Evolutionary conservation across 345 rosid species (phyloP), one percentile per base, ranked within the genome.

Genomic region (Syzygium oleosum): DNA sequence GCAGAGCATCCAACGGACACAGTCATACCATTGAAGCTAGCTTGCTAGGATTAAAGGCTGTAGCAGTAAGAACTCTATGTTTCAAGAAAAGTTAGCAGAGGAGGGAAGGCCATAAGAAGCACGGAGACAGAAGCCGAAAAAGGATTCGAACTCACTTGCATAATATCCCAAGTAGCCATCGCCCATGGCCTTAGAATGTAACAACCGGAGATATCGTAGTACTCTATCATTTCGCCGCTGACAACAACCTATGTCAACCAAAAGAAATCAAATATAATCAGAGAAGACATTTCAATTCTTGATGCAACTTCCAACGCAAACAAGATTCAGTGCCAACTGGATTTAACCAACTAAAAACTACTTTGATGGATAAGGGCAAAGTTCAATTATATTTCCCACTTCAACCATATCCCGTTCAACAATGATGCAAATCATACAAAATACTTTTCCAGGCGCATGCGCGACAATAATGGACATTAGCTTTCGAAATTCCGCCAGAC

Each of bases 111-210:
- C 49, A 38, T 21, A 41, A 5, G 49, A 73, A 73, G 49, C 49
- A 73, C 49, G 1, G 49, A 11, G 27, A 73, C 49, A 38, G 83
- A 73, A 73, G 83, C 14, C 19, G 25, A 38, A 73, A 73, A 38
- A 73, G 83, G 49, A 38, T 73, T 38, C 46, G 1, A 84, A 93
- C 97, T 94, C 89, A 96, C 99, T 51, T 96, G 99, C 97, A 98
- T 93, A 89, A 86, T 93, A 91, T 98, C 98, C 99, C 99, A 98
- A 89, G 96, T 94, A 3, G 96, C 85, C 96, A 98, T 98, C 54
- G 99, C 92, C 98, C 99, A 98, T 73, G 99, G 99, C 95, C 99
- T 93, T 87, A 98, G 93, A 85, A 96, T 96, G 85, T 98, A 98
- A 91, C 99, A 96, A 41, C 99, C 99, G 88, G 99, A 98, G 86